A percentile compares a stretch with the other conserved stretches of the same genome.
These are phyloP conservation scores for Sporisorium reilianum DNA, from an alignment of 1,284 basidiomycete genomes.

Conservation along the genomic window DNA sequence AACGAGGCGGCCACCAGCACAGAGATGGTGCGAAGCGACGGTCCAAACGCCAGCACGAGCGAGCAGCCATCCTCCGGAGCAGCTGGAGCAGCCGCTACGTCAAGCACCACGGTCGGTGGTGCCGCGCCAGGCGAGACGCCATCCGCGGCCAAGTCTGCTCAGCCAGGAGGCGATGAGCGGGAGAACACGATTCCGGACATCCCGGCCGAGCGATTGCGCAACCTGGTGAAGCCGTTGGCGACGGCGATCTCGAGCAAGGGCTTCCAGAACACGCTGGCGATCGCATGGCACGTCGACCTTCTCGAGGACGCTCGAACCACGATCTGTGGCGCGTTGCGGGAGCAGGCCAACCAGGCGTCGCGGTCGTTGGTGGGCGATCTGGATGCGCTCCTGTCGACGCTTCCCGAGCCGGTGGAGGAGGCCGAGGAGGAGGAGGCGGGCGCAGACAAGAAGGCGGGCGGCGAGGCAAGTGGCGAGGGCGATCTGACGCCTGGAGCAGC, in stretches of 20 bases:
- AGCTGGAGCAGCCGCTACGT: background rate
- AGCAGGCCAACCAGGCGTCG: slow-evolving; percentile 60
- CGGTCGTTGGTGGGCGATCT: slow-evolving; percentile 53
- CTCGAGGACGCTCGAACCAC: slow-evolving; percentile 59
- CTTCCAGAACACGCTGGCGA: slow-evolving; percentile 67
- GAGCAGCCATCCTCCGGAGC: slow-evolving; percentile 9
- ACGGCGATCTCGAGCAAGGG: slow-evolving; percentile 64
- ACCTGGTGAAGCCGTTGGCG: slow-evolving; percentile 63
- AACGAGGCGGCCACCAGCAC: slow-evolving; percentile 31
- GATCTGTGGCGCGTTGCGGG: slow-evolving; percentile 60
- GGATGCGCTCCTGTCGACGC: slow-evolving; percentile 55
- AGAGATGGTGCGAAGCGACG: slow-evolving; percentile 38
- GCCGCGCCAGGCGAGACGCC: background rate
- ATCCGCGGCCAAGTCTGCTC: background rate
- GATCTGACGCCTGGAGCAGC: slow-evolving; percentile 28
- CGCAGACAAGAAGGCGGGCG: slow-evolving; percentile 17
- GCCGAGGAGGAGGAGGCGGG: slow-evolving; percentile 48
- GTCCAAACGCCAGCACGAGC: slow-evolving; percentile 4
- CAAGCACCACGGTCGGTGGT: slow-evolving; percentile 5
- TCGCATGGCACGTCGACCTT: slow-evolving; percentile 62
- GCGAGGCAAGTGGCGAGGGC: background rate
- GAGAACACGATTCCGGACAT: slow-evolving; percentile 38
- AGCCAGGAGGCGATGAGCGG: slow-evolving; percentile 5
- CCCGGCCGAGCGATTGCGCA: slow-evolving; percentile 57
- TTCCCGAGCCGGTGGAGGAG: slow-evolving; percentile 52